These are phyloP conservation scores for Pleurotus salmoneostramineus DNA, from an alignment of 768 basidiomycete genomes.

Conservation along the genomic window DNA sequence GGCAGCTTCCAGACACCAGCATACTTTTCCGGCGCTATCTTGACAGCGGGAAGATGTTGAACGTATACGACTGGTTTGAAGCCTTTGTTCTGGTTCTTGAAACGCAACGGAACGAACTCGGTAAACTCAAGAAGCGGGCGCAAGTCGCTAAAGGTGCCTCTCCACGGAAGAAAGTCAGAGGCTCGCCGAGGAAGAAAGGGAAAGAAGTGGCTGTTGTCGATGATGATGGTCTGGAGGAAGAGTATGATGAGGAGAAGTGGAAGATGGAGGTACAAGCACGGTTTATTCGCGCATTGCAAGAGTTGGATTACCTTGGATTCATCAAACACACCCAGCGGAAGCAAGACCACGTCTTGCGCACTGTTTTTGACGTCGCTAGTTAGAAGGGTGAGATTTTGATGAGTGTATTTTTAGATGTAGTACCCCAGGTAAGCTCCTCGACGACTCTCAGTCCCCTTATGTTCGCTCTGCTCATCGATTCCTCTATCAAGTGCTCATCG, in stretches of 20 bases:
- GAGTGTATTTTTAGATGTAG: background rate
- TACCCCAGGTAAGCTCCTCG: background rate
- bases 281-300: conserved; percentile 77
- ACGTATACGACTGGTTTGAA: conserved; percentile 87
- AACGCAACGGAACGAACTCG: conserved; percentile 35
- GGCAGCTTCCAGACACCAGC: conserved; percentile 67
- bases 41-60: conserved; percentile 79
- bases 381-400: background rate
- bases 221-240: conserved; percentile 23
- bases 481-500: background rate
- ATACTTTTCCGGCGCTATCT: conserved; percentile 76
- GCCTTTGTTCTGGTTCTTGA: conserved; percentile 69
- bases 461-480: background rate
- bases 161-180: conserved; percentile 1
- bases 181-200: conserved; percentile 20
- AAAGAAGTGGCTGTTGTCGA: conserved; percentile 27
- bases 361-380: conserved; percentile 54
- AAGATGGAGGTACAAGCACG: conserved; percentile 67
- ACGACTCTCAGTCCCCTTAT: too few relatives aligned
- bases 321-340: conserved; percentile 78
- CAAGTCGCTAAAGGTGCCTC: conserved; percentile 2
- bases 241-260: conserved; percentile 46
- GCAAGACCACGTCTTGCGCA: conserved; percentile 69
- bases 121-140: background rate
- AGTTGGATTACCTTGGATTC: conserved; percentile 77